Evolutionary conservation across 208 protist species (phyloP).

Genomic region (Leptomonas pyrrhocoris): DNA sequence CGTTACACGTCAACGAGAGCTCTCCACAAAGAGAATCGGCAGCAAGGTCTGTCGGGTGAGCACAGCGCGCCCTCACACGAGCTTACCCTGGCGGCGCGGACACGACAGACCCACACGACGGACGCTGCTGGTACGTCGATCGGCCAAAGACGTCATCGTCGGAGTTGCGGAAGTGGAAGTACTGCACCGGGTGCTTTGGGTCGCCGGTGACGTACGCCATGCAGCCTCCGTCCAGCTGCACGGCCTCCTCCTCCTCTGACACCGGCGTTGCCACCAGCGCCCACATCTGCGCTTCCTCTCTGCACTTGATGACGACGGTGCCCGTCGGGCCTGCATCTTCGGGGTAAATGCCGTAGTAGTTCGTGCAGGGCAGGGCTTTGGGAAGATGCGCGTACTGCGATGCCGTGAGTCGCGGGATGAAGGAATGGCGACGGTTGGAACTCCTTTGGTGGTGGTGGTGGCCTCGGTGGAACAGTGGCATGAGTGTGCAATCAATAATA

Average conservation of each 20-base stretch:
- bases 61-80: no score
- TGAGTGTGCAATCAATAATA: no score
- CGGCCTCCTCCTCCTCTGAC: conserved; percentile 1
- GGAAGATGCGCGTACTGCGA: not conserved
- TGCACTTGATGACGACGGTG: not conserved
- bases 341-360: not conserved
- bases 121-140: not conserved
- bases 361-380: not conserved
- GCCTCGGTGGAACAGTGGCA: no score
- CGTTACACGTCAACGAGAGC: no score
- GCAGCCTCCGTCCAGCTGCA: not conserved
- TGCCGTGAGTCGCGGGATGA: no score
- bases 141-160: not conserved
- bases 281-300: not conserved
- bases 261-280: not conserved
- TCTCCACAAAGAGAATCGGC: no score
- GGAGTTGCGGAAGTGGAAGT: not conserved
- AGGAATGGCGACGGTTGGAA: no score
- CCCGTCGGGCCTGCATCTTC: not conserved
- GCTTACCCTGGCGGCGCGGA: no score
- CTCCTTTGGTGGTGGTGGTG: no score
- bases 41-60: no score
- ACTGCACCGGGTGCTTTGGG: not conserved
- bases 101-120: no score
- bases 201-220: no score